Conservation (phyloP, 2,329 filamentous ascomycete species). For the Fusarium mangiferae region DNA sequence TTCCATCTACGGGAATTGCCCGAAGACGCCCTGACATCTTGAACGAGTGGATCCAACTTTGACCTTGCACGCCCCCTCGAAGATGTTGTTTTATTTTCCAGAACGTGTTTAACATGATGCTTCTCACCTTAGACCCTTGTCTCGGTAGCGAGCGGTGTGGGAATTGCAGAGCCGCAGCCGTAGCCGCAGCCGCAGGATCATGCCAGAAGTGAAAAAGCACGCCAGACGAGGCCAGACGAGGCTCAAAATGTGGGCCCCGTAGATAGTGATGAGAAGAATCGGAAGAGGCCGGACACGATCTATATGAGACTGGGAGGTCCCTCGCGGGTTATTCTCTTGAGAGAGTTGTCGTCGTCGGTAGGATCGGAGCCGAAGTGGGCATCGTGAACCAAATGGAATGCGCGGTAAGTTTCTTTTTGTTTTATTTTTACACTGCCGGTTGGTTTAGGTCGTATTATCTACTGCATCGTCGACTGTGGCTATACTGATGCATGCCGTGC, state of each 20-base stretch:
- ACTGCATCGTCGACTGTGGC: conserved; percentile 8
- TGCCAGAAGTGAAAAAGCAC: conserved; percentile 30
- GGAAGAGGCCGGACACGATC: conserved; percentile 36
- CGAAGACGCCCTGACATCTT: conserved; percentile 25
- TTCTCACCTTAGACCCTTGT: conserved; percentile 27
- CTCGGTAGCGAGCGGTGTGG: conserved; percentile 31
- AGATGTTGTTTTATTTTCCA: conserved; percentile 14
- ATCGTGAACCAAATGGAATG: conserved; percentile 6
- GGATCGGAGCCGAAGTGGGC: conserved; percentile 37
- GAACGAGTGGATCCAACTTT: conserved; percentile 15
- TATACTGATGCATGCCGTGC: conserved; percentile 30
- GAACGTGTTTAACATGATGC: not conserved
- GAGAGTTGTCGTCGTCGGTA: not conserved
- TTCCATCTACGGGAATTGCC: conserved; percentile 36
- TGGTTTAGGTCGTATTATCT: conserved; percentile 1
- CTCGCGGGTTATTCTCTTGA: conserved; percentile 28
- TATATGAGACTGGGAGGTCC: not conserved
- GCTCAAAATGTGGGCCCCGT: conserved; percentile 17
- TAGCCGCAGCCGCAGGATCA: conserved; percentile 12
- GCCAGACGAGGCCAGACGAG: conserved; percentile 9
- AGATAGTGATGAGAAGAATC: conserved; percentile 19
- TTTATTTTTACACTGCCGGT: not conserved
- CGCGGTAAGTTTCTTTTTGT: conserved; percentile 13
- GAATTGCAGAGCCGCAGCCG: conserved; percentile 26
- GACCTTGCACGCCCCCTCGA: conserved; percentile 8